Evolutionary conservation across 164 flowering plant genomes (phyloP).

Genomic region (Aristolochia fimbriata): DNA sequence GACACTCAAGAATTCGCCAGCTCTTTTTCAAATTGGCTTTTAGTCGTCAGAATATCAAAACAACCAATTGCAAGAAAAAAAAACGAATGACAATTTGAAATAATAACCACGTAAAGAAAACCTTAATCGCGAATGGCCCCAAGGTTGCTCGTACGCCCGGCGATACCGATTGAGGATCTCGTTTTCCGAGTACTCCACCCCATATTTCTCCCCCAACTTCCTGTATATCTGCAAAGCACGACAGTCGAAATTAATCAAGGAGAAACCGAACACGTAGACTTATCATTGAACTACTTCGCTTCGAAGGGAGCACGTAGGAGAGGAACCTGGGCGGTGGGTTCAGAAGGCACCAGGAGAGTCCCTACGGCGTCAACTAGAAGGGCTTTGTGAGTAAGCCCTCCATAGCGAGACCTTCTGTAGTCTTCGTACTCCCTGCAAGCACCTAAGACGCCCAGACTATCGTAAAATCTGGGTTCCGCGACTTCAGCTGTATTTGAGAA

Average conservation of each 20-base stretch:
- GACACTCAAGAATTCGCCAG: too few species aligned
- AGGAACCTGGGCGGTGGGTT: constrained; percentile 88
- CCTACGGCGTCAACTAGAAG: constrained; percentile 91
- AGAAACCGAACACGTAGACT: neutral
- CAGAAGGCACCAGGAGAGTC: constrained; percentile 82
- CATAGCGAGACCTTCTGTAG: constrained; percentile 67
- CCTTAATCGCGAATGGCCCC: constrained; percentile 94
- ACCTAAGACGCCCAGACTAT: constrained; percentile 30
- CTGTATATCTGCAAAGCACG: constrained; percentile 54
- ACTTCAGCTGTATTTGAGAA: neutral
- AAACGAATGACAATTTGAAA: neutral
- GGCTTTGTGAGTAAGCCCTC: constrained; percentile 85
- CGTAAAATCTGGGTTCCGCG: neutral
- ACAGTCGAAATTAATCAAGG: neutral
- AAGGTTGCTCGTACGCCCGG: constrained; percentile 89
- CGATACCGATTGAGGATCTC: constrained; percentile 81
- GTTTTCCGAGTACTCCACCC: constrained; percentile 68
- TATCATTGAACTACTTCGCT: neutral
- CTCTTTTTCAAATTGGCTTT: neutral
- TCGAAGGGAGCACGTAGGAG: neutral
- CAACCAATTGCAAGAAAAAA: neutral
- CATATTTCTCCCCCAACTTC: constrained; percentile 88
- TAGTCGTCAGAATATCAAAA: neutral
- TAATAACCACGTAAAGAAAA: neutral
- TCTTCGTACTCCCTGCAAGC: constrained; percentile 69